Evolutionary conservation across 495 filamentous ascomycete genomes (phyloP).

Genomic region (Mytilinidion resinicola): DNA sequence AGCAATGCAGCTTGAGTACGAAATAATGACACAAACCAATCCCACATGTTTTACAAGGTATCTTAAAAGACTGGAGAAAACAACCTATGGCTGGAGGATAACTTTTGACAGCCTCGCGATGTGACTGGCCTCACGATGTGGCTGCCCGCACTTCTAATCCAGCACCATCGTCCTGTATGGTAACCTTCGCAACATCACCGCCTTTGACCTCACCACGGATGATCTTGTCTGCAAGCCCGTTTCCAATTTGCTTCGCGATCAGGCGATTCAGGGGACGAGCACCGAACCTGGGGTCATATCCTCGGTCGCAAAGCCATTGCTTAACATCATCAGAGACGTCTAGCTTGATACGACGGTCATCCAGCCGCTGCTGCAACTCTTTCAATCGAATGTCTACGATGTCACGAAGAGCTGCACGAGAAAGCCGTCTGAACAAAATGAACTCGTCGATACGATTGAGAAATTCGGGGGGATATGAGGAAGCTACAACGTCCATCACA

Average conservation of each 20-base stretch:
- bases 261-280: constrained; percentile 89
- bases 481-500: constrained; percentile 82
- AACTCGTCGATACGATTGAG: constrained; percentile 95
- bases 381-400: constrained; percentile 88
- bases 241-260: constrained; percentile 82
- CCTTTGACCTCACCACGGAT: constrained; percentile 75
- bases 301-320: constrained; percentile 77
- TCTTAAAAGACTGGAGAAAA: no score
- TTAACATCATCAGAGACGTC: constrained; percentile 64
- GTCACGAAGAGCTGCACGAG: constrained; percentile 69
- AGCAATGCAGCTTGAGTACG: background rate
- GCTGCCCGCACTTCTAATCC: constrained; percentile 10
- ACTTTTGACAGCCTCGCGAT: no score
- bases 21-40: background rate
- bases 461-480: constrained; percentile 83
- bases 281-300: constrained; percentile 87
- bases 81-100: no score
- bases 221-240: constrained; percentile 81
- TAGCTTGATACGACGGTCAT: constrained; percentile 77
- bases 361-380: constrained; percentile 76
- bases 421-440: constrained; percentile 87
- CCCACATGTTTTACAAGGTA: background rate
- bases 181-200: constrained; percentile 65
- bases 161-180: constrained; percentile 49
- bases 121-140: background rate